A percentile compares a stretch with the other conserved stretches of the same genome.
phyloP scores from a whole-genome alignment of 805 yeast genomes.

The Candida endomychidarum region DNA sequence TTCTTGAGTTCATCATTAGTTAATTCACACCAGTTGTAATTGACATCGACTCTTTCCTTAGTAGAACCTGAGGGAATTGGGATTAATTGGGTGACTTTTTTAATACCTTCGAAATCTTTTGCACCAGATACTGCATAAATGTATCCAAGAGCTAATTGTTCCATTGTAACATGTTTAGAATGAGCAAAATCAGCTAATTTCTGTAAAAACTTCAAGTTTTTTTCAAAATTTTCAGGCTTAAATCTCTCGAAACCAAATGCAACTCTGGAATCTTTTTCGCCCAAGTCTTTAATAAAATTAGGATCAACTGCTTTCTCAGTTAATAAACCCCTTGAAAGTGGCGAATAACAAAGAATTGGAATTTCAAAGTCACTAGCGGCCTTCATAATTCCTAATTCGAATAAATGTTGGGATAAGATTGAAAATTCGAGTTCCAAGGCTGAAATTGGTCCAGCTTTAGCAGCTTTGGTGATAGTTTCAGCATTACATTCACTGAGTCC shows the following conservation, averaged over 20 bases:
- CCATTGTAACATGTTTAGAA: neutral
- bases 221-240: constrained; percentile 49
- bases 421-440: constrained; percentile 82
- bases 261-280: constrained; percentile 5
- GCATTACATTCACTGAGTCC: constrained; percentile 75
- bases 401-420: constrained; percentile 60
- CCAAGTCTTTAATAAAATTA: constrained; percentile 16
- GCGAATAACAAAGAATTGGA: constrained; percentile 79
- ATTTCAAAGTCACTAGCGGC: constrained; percentile 58
- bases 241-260: constrained; percentile 46
- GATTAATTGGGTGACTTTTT: constrained; percentile 52
- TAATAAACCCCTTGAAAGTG: constrained; percentile 75
- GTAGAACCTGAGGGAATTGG: constrained; percentile 83
- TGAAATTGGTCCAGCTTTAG: constrained; percentile 53
- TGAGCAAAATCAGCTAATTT: constrained; percentile 29
- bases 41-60: constrained; percentile 57
- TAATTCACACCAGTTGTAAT: constrained; percentile 48
- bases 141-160: constrained; percentile 30
- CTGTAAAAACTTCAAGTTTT: constrained; percentile 52
- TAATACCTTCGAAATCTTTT: constrained; percentile 42
- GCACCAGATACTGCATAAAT: constrained; percentile 66
- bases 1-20: constrained; percentile 55
- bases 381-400: constrained; percentile 61
- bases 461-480: constrained; percentile 59
- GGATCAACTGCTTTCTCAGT: constrained; percentile 54